Percentiles rank a stretch among this genome's conserved stretches.
These are phyloP conservation scores for Zygotorulaspora danielsina DNA, from an alignment of 805 yeast genomes.

Conservation along the genomic window DNA sequence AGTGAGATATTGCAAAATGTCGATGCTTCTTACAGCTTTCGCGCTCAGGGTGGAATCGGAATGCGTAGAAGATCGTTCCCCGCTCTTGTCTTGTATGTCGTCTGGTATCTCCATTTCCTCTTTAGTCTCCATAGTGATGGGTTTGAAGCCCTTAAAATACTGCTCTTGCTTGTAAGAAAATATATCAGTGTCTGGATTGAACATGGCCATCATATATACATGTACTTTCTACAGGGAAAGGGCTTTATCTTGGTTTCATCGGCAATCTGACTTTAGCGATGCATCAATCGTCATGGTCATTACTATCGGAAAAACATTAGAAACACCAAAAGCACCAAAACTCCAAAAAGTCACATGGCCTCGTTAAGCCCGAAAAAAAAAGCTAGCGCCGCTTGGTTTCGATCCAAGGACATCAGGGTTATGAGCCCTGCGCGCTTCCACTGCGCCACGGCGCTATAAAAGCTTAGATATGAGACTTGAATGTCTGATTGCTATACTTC, in stretches of 20 bases:
- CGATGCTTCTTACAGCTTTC: constrained; percentile 30
- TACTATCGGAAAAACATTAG: no score
- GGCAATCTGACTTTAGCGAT: no score
- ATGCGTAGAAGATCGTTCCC: neutral
- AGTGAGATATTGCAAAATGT: constrained; percentile 49
- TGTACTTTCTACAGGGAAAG: no score
- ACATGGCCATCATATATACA: neutral
- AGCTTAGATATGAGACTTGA: neutral
- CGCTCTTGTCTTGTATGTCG: constrained; percentile 1
- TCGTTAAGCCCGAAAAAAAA: constrained; percentile 16
- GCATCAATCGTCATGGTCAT: no score
- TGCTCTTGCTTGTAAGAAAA: neutral
- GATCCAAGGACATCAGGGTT: constrained; percentile 98
- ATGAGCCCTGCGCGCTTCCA: constrained; percentile 99
- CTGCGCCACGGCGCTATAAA: constrained; percentile 91
- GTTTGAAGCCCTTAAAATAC: constrained; percentile 7
- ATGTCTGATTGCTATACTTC: no score
- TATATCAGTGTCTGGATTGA: neutral
- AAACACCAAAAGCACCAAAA: no score
- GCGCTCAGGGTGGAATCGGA: neutral
- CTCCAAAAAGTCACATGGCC: no score
- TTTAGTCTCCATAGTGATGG: constrained; percentile 15
- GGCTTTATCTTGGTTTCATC: no score
- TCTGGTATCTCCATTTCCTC: constrained; percentile 6
- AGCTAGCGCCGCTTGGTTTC: constrained; percentile 90